Base-by-base conservation (phyloP, 345 rosid genomes). In the Geranium rotundifolium region DNA sequence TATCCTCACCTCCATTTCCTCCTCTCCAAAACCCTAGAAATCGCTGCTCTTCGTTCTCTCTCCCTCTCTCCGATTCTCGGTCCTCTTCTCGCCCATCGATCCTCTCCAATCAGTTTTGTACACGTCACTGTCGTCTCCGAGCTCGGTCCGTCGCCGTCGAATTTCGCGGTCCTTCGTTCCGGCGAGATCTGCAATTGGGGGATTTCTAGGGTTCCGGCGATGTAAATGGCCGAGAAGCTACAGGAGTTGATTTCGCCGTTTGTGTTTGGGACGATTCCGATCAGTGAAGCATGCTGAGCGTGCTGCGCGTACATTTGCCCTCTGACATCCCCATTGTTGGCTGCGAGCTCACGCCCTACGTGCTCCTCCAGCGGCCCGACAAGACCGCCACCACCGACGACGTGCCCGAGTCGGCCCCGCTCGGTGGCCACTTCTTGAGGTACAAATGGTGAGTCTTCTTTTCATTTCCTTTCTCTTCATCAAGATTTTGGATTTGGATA, bases 311-410 rank as follows among this genome's bases (percentile, higher is more conserved):
- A 76, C 95, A 89, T 80, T 85, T 92, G 72, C 95, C 97, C 49
- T 89, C 98, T 71, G 98, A 92, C 74, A 89, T 89, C 14, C 98
- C 98, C 64, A 87, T 89, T 70, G 98, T 92, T 68, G 98, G 98
- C 77, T 87, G 97, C 59, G 97, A 92, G 81, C 79, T 92, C 60
- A 83, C 98, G 71, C 98, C 98, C 55, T 87, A 89, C 71, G 93
- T 92, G 27, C 87, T 89, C 29, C 65, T 89, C 58, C 84, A 90
- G 64, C 93, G 88, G 19, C 88, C 89, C 2, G 88, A 90, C 64
- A 84, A 79, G 72, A 41, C 77, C 29, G 65, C 69, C 50, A 63
- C 79, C 60, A 76, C 87, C 63, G 95, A 90, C 19, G 98, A 92
- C 77, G 88, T 89, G 14, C 77, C 88, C 0, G 98, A 92, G 81